These are phyloP conservation scores for Austroboletus olivaceoglutinosus DNA, from an alignment of 1,284 basidiomycete genomes.

Conservation along the genomic window DNA sequence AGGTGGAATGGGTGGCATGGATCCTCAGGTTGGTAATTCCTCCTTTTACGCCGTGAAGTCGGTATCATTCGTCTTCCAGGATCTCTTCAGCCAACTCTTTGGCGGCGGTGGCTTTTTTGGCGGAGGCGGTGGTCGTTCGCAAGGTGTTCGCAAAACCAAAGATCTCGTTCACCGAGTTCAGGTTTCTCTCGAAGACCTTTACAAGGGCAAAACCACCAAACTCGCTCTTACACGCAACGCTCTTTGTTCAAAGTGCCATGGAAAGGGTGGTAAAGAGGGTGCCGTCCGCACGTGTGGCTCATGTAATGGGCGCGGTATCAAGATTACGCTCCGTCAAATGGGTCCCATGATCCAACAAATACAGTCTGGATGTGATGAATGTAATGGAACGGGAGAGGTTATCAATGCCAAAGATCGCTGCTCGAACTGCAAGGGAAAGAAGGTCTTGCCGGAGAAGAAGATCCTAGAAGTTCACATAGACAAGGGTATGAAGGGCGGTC, in stretches of 20 bases:
- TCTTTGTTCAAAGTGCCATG: conserved; percentile 91
- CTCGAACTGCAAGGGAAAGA: conserved; percentile 93
- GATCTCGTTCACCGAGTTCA: conserved; percentile 97
- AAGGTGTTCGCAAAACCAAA: conserved; percentile 95
- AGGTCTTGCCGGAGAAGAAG: conserved; percentile 94
- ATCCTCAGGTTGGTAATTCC: conserved; percentile 68
- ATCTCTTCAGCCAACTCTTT: conserved; percentile 97
- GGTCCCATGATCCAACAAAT: conserved; percentile 99
- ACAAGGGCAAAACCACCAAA: conserved; percentile 98
- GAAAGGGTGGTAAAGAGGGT: conserved; percentile 97
- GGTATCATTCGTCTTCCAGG: conserved; percentile 46
- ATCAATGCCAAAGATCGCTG: conserved; percentile 96
- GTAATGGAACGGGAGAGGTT: conserved; percentile 87
- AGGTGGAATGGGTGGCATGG: conserved; percentile 94
- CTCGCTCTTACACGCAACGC: conserved; percentile 95
- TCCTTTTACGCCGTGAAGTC: background rate
- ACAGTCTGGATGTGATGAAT: conserved; percentile 93
- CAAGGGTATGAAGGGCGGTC: conserved; percentile 98
- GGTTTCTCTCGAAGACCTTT: conserved; percentile 96
- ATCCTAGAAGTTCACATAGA: conserved; percentile 98
- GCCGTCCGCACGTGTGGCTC: conserved; percentile 79
- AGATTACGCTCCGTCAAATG: conserved; percentile 91
- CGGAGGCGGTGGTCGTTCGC: conserved; percentile 59
- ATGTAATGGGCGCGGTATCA: conserved; percentile 92
- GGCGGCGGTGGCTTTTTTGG: conserved; percentile 55